Conservation (phyloP, 495 filamentous ascomycete genomes). For the Parachaetomium inaequale region DNA sequence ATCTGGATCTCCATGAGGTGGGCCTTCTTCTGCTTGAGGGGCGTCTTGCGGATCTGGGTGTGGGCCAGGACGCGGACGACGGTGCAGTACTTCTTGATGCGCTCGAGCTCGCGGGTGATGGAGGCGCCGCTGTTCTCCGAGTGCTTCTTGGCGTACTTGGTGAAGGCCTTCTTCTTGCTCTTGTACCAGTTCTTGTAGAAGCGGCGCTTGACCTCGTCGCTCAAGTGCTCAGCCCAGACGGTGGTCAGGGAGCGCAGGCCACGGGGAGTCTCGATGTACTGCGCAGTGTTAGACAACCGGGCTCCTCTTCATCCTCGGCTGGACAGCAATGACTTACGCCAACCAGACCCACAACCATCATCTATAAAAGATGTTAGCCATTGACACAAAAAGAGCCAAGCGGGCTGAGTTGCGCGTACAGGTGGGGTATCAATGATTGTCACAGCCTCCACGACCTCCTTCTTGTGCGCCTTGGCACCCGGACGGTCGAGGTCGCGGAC, state of each 20-base stretch:
- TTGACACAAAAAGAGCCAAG: slow-evolving; percentile 53
- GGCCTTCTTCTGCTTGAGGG: slow-evolving; percentile 99
- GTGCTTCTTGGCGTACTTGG: slow-evolving; percentile 99
- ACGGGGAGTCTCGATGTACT: slow-evolving; percentile 98
- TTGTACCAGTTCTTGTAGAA: slow-evolving; percentile 99
- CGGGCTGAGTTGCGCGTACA: slow-evolving; percentile 74
- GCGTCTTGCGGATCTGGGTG: slow-evolving; percentile 98
- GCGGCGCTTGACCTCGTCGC: slow-evolving; percentile 96
- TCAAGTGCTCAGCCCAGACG: slow-evolving; percentile 98
- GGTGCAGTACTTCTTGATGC: slow-evolving; percentile 99
- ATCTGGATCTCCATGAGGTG: slow-evolving; percentile 99
- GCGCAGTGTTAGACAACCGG: slow-evolving; percentile 22
- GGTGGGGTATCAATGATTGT: slow-evolving; percentile 99
- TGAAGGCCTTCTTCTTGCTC: slow-evolving; percentile 99
- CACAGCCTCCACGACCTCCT: slow-evolving; percentile 99
- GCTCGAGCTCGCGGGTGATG: slow-evolving; percentile 94
- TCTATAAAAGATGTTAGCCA: slow-evolving; percentile 69
- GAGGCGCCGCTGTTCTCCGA: slow-evolving; percentile 82
- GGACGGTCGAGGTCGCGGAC: slow-evolving; percentile 99
- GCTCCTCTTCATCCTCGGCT: slow-evolving; percentile 24
- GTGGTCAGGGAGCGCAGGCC: slow-evolving; percentile 99
- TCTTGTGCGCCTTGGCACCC: slow-evolving; percentile 99
- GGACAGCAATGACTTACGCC: slow-evolving; percentile 52
- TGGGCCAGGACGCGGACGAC: slow-evolving; percentile 99
- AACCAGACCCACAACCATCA: slow-evolving; percentile 98